Evolutionary conservation across 148 eudicot species (phyloP), one percentile per base, ranked within the genome.

Genomic region (Chenopodium berlandieri): DNA sequence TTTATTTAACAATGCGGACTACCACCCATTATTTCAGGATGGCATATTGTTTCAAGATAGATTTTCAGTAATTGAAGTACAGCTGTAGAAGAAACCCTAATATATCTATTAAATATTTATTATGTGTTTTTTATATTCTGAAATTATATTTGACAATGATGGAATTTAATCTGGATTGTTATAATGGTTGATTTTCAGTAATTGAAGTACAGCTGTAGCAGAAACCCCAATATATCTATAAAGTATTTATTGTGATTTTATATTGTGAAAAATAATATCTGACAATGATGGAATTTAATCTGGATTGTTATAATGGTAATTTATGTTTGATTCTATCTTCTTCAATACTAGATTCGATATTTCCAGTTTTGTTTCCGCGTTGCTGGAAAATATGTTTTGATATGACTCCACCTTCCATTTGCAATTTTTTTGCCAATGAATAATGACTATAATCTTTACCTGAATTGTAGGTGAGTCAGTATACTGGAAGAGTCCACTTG

Each of bases 401-500:
- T 81, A 50, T 66, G 62, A 50, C 31, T 22, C 20, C 44, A 2
- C 22, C 6, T 72, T 19, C 50, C 40, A 19, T 72, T 7, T 62
- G 34, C 23, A 1, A 34, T 78, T n/a, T 60, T 4, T 4, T 56
- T 56, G 62, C 20, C 17, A 19, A 16, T 19, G 2, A 22, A 71
- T 2, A 71, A 6, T 77, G 58, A 66, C 48, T 23, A 69, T 32
- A 34, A 32, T 31, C 54, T 58, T 34, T 63, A 25, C 63, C 54
- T 73, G 79, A 74, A 62, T 66, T 82, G 58, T 85, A 96, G 99
- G 95, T 96, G 85, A 96, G 98, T 86, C 91, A 89, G 75, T 91
- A 96, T 83, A 96, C 98, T 68, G 97, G 95, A 88, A 89, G 99
- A 86, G 84, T 96, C 79, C 99, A 96, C 88, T 80, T 94, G 77